A percentile compares a stretch with the other conserved stretches of the same genome.
Conservation (phyloP, 2,329 filamentous ascomycete genomes). For the Sclerotinia glacialis region DNA sequence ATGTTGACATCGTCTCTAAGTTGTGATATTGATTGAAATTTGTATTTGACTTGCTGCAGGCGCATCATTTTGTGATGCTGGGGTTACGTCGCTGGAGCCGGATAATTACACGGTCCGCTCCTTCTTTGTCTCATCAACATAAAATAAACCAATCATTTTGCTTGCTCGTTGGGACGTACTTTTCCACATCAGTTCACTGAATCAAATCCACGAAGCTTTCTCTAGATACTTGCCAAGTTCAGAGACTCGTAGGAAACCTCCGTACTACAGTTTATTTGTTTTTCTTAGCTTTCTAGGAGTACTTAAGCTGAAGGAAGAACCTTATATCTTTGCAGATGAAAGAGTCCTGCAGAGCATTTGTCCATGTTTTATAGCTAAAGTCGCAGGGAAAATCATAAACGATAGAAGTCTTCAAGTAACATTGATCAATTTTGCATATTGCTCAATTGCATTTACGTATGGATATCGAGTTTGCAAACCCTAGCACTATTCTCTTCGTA, state of each 20-base stretch:
- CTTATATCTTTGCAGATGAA: not conserved
- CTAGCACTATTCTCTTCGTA: conserved; percentile 6
- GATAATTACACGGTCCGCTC: conserved; percentile 17
- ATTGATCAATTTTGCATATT: conserved; percentile 12
- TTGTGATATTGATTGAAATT: not conserved
- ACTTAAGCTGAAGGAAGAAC: not conserved
- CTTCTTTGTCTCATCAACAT: conserved; percentile 8
- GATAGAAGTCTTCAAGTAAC: not conserved
- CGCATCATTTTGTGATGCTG: conserved; percentile 13
- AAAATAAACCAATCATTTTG: conserved; percentile 5
- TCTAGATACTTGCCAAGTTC: not conserved
- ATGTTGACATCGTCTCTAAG: conserved; percentile 25
- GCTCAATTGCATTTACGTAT: conserved; percentile 3
- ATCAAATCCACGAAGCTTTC: not conserved
- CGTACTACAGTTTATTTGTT: not conserved
- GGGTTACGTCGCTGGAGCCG: conserved; percentile 20
- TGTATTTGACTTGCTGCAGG: not conserved
- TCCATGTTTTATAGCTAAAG: not conserved
- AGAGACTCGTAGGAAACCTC: not conserved
- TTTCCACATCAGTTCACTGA: not conserved
- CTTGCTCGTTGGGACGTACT: not conserved
- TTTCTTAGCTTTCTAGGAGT: not conserved
- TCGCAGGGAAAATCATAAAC: not conserved
- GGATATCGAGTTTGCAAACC: conserved; percentile 7
- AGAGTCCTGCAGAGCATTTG: not conserved